Evolutionary conservation across 139 green algal species (phyloP), one percentile per base, ranked within the genome.

Genomic region (Chlorella sp.): DNA sequence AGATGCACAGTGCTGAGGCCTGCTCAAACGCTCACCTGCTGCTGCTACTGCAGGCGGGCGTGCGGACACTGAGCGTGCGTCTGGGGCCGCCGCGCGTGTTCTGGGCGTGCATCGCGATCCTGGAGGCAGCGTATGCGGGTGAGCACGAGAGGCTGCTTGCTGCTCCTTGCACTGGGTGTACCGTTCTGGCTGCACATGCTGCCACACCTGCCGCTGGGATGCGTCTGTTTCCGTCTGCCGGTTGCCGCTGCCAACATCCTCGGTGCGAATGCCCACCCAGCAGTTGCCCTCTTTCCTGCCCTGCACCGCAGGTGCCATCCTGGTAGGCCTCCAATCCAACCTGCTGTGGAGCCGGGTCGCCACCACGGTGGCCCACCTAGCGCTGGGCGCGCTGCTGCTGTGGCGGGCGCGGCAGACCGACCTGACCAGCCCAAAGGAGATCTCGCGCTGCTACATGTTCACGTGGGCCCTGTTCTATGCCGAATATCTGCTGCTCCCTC

Each of bases 391-490:
- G 2, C 55, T 94, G 69, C 87, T 95, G 56, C 92, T 87, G 70
- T 64, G 36, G 47, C 62, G 87, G 7, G 92, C 88, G 17, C 72
- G 34, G 4, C 60, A 87, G 51, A 90, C 94, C n/a, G 92, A 97
- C 81, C 76, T 93, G 32, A 44, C 63, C 17, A 84, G 56, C 75
- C 80, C 39, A 32, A 73, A 68, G 23, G 74, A 80, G 34, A 89
- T 93, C 51, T 87, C 83, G 28, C 30, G 56, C 16, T 89, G 78
- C 57, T 94, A 94, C 74, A 94, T 94, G 91, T 78, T 80, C 47
- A 65, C 87, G 7, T 98, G 96, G 96, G 96, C 96, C 87, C 89
- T 98, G n/a, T 98, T 98, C 78, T 98, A 98, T 81, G 89, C 91
- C 6, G 94, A 98, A 86, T 98, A 98, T 75, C 73, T 98, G 44